Conservation (phyloP, 1,284 basidiomycete genomes). For the Ustilago vetiveriae region DNA sequence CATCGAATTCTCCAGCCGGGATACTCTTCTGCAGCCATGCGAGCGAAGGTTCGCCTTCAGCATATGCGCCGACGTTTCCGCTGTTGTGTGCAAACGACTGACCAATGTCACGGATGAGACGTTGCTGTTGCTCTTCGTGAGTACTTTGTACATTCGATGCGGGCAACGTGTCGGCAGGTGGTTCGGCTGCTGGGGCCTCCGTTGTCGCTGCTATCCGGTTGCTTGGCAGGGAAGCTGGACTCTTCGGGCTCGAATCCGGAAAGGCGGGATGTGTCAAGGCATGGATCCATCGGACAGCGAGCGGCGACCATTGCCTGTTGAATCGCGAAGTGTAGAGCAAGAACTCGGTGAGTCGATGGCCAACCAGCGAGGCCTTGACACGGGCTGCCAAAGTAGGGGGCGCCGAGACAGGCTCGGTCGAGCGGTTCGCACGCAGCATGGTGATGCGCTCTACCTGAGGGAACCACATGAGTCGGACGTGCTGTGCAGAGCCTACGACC, state of each 20-base stretch:
- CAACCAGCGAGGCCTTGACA: conserved; percentile 35
- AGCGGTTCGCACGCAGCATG: conserved; percentile 79
- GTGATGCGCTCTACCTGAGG: conserved; percentile 81
- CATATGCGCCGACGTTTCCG: conserved; percentile 14
- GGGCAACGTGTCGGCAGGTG: conserved; percentile 47
- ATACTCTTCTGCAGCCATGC: conserved; percentile 19
- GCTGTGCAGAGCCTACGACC: conserved; percentile 73
- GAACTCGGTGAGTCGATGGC: conserved; percentile 43
- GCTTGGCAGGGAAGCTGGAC: background rate
- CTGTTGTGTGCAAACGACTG: conserved; percentile 24
- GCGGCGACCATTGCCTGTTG: conserved; percentile 25
- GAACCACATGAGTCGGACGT: conserved; percentile 95
- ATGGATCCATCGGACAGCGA: conserved; percentile 44
- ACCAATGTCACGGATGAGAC: conserved; percentile 34
- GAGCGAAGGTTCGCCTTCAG: conserved; percentile 27
- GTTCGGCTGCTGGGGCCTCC: conserved; percentile 62
- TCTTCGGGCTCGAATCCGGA: conserved; percentile 8
- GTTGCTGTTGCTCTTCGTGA: conserved; percentile 22
- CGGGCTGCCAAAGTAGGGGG: conserved; percentile 17
- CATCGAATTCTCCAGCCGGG: conserved; percentile 21
- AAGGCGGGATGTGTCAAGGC: conserved; percentile 42
- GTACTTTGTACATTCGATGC: conserved; percentile 46
- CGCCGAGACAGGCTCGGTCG: conserved; percentile 70
- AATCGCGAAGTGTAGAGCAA: conserved; percentile 48
- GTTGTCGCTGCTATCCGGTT: conserved; percentile 24